A percentile compares a stretch with the other conserved stretches of the same genome.
Conservation (phyloP, 441 rosid species). For the Capsella rubella region DNA sequence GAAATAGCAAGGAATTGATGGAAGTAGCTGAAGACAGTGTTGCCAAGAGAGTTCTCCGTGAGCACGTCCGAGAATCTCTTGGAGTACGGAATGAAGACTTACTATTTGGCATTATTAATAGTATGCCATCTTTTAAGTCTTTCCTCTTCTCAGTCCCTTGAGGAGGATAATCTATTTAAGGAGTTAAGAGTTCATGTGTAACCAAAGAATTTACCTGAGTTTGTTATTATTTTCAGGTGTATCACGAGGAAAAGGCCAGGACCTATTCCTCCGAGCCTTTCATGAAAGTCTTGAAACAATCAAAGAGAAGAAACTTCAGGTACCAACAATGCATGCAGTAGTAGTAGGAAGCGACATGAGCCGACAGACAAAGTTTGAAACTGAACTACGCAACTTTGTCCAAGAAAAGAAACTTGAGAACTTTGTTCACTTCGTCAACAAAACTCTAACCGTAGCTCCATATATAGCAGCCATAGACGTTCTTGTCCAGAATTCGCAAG, state of each 20-base stretch:
- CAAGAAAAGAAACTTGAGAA: conserved; percentile 66
- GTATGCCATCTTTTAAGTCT: conserved; percentile 44
- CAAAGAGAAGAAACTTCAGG: conserved; percentile 67
- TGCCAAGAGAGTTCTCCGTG: conserved; percentile 76
- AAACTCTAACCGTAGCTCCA: conserved; percentile 81
- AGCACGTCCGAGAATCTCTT: conserved; percentile 80
- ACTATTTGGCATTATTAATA: conserved; percentile 71
- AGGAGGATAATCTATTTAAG: neutral
- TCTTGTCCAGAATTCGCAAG: conserved; percentile 95
- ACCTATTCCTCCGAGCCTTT: conserved; percentile 80
- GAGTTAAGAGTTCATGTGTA: neutral
- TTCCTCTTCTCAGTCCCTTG: neutral
- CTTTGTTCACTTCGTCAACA: conserved; percentile 83
- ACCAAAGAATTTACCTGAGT: conserved; percentile 16
- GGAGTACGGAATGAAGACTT: conserved; percentile 69
- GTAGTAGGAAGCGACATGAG: conserved; percentile 90
- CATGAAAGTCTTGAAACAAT: conserved; percentile 70
- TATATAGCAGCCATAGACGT: conserved; percentile 89
- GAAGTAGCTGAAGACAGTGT: conserved; percentile 82
- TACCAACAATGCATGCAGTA: conserved; percentile 85
- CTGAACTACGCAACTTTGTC: conserved; percentile 76
- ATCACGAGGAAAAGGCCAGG: conserved; percentile 94
- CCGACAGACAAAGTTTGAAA: conserved; percentile 86
- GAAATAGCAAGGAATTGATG: conserved; percentile 86
- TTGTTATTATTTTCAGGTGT: conserved; percentile 58